Evolutionary conservation across 2,329 filamentous ascomycete genomes (phyloP).

Genomic region (Ophiostoma sp.): DNA sequence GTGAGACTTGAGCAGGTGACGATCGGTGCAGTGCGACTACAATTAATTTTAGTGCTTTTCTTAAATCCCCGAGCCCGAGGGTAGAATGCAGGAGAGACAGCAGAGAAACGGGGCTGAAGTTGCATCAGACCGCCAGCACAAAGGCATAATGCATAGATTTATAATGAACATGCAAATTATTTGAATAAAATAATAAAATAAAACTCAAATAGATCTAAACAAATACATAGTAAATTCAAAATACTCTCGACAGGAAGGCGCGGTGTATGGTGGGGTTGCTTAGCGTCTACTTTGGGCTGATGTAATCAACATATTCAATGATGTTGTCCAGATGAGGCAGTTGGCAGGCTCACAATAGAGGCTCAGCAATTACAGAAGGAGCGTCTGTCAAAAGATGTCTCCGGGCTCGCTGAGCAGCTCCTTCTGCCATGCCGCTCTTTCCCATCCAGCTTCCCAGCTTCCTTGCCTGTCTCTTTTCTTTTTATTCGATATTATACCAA

Average conservation of each 20-base stretch:
- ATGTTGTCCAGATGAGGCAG: background rate
- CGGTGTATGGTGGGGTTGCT: background rate
- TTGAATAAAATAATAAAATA: background rate
- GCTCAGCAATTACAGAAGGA: background rate
- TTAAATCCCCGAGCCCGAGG: slow-evolving; percentile 4
- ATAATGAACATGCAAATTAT: background rate
- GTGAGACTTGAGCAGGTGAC: background rate
- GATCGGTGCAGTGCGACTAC: background rate
- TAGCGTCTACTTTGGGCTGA: background rate
- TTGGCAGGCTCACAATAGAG: background rate
- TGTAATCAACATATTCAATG: background rate
- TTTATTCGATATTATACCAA: background rate
- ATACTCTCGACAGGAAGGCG: background rate
- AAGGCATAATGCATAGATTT: no score
- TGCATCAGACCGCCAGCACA: background rate
- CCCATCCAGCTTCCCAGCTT: background rate
- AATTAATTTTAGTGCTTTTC: background rate
- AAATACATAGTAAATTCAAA: background rate
- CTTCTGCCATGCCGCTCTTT: slow-evolving; percentile 3
- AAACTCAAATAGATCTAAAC: background rate
- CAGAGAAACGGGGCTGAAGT: background rate
- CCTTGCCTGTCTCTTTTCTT: background rate
- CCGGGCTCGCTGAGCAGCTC: background rate
- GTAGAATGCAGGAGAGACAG: background rate
- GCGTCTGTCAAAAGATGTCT: background rate